phyloP scores from a whole-genome alignment of 192 early-diverging fungal species.

The Backusella westeae region DNA sequence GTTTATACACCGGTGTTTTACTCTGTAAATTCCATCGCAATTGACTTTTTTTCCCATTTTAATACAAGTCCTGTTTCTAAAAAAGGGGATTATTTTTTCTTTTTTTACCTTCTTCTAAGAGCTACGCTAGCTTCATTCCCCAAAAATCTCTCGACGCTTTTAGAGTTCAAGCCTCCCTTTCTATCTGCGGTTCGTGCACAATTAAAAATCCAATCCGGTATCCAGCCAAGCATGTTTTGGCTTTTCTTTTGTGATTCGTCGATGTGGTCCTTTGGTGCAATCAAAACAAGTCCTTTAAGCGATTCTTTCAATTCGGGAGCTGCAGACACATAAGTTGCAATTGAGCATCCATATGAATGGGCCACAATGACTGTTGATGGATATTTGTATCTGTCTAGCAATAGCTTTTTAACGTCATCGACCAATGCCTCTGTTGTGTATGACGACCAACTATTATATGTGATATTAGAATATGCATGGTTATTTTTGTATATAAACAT shows the following conservation, averaged over 20 bases:
- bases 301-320: conserved; percentile 18
- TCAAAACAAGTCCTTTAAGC: conserved; percentile 51
- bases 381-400: conserved; percentile 44
- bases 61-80: background rate
- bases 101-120: conserved; percentile 23
- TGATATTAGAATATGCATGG: background rate
- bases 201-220: conserved; percentile 49
- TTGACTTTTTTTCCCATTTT: conserved; percentile 25
- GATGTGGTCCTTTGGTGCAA: conserved; percentile 47
- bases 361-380: conserved; percentile 49
- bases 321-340: conserved; percentile 44
- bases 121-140: conserved; percentile 33
- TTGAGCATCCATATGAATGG: conserved; percentile 55
- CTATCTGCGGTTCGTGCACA: conserved; percentile 42
- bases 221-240: conserved; percentile 29
- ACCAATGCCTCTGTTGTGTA: conserved; percentile 49
- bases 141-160: conserved; percentile 46
- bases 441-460: conserved; percentile 35
- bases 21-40: conserved; percentile 52
- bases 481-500: background rate
- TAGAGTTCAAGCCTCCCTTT: conserved; percentile 44
- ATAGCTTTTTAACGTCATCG: conserved; percentile 40
- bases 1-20: conserved; percentile 44
- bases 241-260: conserved; percentile 34
- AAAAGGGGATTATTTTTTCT: no score